These are phyloP conservation scores for Schoenoplectus tabernaemontani DNA, from an alignment of 202 grass and related monocot genomes.

Conservation along the genomic window DNA sequence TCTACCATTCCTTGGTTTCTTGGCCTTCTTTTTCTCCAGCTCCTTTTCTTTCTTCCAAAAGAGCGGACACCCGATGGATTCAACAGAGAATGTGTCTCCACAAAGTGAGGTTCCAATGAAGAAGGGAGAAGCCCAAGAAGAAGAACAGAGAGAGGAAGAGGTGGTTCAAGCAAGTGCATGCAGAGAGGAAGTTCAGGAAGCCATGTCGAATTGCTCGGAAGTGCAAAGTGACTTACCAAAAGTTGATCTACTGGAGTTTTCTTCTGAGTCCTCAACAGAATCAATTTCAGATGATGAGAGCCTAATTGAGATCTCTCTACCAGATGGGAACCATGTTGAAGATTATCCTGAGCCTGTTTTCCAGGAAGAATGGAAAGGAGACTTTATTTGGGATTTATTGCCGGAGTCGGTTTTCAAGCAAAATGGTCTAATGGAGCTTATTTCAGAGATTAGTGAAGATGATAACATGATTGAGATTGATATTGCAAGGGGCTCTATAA, in stretches of 20 bases:
- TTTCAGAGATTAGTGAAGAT: slow-evolving; percentile 75
- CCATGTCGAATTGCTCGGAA: neutral
- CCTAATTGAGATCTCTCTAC: slow-evolving; percentile 86
- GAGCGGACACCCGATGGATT: neutral
- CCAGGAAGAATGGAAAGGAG: slow-evolving; percentile 24
- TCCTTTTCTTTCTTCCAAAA: slow-evolving; percentile 6
- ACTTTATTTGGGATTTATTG: slow-evolving; percentile 32
- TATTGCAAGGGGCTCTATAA: slow-evolving; percentile 83
- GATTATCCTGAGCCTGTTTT: slow-evolving; percentile 17
- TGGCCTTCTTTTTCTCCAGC: slow-evolving; percentile 53
- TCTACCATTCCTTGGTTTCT: slow-evolving; percentile 28
- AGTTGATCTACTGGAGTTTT: neutral
- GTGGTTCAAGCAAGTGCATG: neutral
- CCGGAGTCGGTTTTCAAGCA: slow-evolving; percentile 53
- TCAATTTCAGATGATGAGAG: slow-evolving; percentile 58
- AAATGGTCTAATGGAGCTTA: slow-evolving; percentile 53
- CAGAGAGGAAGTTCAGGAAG: neutral
- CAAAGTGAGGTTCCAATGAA: neutral
- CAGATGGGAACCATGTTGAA: slow-evolving; percentile 44
- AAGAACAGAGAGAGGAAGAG: slow-evolving; percentile 9
- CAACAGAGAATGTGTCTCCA: neutral
- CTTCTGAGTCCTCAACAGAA: slow-evolving; percentile 10
- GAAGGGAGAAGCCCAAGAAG: slow-evolving; percentile 9
- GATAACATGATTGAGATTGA: slow-evolving; percentile 98
- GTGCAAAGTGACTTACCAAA: neutral